phyloP scores from a whole-genome alignment of 495 filamentous ascomycete species.

The Daldinia grandis region DNA sequence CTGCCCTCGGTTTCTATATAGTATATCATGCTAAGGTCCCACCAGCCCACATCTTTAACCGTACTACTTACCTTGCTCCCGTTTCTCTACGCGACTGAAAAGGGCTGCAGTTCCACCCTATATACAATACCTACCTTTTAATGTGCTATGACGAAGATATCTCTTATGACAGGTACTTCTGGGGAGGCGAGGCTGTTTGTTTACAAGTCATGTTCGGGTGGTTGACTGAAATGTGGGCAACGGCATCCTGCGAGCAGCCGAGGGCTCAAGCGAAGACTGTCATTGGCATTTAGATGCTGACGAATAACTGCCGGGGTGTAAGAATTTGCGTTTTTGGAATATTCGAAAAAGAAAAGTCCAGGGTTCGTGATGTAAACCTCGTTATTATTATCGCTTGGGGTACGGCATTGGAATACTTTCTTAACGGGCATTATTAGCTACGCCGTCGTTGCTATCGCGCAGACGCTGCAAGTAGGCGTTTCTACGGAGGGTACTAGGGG shows the following conservation, averaged over 20 bases:
- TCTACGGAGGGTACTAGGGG: not conserved
- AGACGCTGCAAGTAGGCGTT: slow-evolving; percentile 25
- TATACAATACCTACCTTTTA: slow-evolving; percentile 31
- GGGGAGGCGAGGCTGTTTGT: slow-evolving; percentile 16
- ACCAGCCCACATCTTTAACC: not conserved
- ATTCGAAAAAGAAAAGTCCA: slow-evolving; percentile 3
- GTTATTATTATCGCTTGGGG: not conserved
- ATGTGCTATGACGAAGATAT: slow-evolving; percentile 41
- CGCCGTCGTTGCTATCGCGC: slow-evolving; percentile 5
- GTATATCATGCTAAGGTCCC: slow-evolving; percentile 11
- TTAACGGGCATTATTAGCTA: slow-evolving; percentile 16
- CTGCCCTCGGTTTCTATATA: slow-evolving; percentile 5
- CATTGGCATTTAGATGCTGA: not conserved
- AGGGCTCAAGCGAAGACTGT: not conserved
- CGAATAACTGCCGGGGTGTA: not conserved
- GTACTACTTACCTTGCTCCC: slow-evolving; percentile 16
- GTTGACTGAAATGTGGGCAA: slow-evolving; percentile 14
- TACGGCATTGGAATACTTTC: slow-evolving; percentile 12
- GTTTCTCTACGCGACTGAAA: slow-evolving; percentile 18
- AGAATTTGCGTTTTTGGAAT: slow-evolving; percentile 7
- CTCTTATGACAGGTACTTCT: slow-evolving; percentile 24
- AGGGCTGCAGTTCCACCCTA: slow-evolving; percentile 15
- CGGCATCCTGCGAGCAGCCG: slow-evolving; percentile 16
- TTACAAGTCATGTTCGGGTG: slow-evolving; percentile 6
- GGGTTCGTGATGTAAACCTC: slow-evolving; percentile 1